Percentiles rank a stretch among this genome's conserved stretches.
These are phyloP conservation scores for Aaosphaeria pasadenensis DNA, from an alignment of 2,329 filamentous ascomycete genomes.

Conservation along the genomic window DNA sequence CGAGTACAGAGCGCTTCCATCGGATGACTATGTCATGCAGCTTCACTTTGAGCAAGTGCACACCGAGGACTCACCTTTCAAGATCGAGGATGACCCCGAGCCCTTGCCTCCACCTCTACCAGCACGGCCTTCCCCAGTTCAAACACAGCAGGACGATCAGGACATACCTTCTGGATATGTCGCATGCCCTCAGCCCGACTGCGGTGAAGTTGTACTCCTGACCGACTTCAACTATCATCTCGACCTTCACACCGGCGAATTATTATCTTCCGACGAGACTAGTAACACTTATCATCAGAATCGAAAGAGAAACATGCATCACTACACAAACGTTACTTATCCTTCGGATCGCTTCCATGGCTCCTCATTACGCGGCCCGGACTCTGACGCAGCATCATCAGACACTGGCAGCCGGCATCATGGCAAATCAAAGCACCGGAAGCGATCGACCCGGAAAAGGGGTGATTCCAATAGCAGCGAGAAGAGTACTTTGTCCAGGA, in stretches of 20 bases:
- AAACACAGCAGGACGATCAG: background rate
- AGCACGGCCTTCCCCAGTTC: slow-evolving; percentile 9
- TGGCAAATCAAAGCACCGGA: slow-evolving; percentile 12
- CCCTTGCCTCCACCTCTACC: slow-evolving; percentile 21
- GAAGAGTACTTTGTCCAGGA: slow-evolving; percentile 34
- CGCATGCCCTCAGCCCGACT: slow-evolving; percentile 42
- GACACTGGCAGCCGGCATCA: slow-evolving; percentile 5
- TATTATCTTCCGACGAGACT: slow-evolving; percentile 36
- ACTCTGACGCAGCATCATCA: slow-evolving; percentile 16
- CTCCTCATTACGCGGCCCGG: slow-evolving; percentile 1
- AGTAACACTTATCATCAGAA: slow-evolving; percentile 32
- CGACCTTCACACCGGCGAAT: slow-evolving; percentile 41
- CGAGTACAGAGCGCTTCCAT: slow-evolving; percentile 23
- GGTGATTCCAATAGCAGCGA: slow-evolving; percentile 26
- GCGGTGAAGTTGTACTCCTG: slow-evolving; percentile 42
- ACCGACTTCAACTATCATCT: slow-evolving; percentile 46
- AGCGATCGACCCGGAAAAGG: slow-evolving; percentile 21
- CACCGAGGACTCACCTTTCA: slow-evolving; percentile 37
- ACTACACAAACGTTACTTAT: slow-evolving; percentile 16
- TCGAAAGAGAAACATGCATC: slow-evolving; percentile 28
- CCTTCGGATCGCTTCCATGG: slow-evolving; percentile 11
- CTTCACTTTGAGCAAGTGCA: slow-evolving; percentile 42
- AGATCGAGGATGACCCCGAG: slow-evolving; percentile 28
- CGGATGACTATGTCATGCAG: slow-evolving; percentile 32
- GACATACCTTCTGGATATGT: slow-evolving; percentile 29